These are phyloP conservation scores for Chlamydomonas incerta DNA, from an alignment of 139 green algal genomes.

Conservation along the genomic window DNA sequence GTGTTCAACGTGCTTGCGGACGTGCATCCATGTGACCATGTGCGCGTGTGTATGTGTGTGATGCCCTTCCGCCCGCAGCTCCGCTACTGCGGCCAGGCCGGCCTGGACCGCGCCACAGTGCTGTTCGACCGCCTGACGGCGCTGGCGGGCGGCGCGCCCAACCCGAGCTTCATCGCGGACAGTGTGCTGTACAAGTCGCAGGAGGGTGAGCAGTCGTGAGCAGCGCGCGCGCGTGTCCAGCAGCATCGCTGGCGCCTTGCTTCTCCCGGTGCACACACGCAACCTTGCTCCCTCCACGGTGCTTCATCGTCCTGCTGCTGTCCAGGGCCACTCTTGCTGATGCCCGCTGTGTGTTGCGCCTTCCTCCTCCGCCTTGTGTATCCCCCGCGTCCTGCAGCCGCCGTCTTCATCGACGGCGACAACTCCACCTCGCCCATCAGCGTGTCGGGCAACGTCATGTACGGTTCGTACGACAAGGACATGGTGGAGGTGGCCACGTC, in stretches of 20 bases:
- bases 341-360: no score
- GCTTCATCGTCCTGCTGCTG: no score
- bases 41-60: no score
- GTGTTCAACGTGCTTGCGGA: no score
- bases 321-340: no score
- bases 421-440: not conserved
- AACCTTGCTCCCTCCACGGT: no score
- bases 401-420: not conserved
- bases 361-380: no score
- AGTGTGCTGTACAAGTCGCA: not conserved
- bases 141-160: not conserved
- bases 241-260: not conserved
- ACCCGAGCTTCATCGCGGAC: not conserved
- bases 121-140: not conserved
- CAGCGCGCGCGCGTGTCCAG: no score
- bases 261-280: no score
- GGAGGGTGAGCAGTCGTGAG: not conserved
- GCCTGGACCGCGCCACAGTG: constrained; percentile 16
- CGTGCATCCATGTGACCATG: no score
- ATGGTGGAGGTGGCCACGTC: not conserved
- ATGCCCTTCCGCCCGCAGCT: no score
- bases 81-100: constrained; percentile 40
- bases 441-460: constrained; percentile 27
- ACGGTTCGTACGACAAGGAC: not conserved
- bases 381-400: no score